Base-by-base conservation (phyloP, 768 basidiomycete species). In the Pleurotus salmoneostramineus region DNA sequence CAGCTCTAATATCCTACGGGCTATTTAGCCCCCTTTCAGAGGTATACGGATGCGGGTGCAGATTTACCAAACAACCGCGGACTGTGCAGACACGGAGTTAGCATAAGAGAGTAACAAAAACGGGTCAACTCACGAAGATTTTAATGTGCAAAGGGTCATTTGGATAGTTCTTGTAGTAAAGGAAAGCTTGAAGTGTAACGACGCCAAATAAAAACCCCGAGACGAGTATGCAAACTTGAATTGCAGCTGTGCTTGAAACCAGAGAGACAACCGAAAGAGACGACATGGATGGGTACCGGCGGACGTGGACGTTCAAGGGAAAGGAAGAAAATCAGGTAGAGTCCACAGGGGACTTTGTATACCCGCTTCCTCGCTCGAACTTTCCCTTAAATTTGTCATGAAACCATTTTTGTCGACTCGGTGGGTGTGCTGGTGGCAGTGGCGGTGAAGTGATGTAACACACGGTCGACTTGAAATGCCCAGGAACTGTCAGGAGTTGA, bases 1-100 rank as follows among this genome's bases (percentile, higher is more conserved):
- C 6, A 68, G 56, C 42, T 71, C 72, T 2, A 68, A 43, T 6
- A 68, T 32, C 70, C 70, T 17, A 37, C 11, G 12, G 34, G n/a
- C 15, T 4, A 10, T 6, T n/a, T 7, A 27, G 37, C 47, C 10
- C 17, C 31, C 35, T 15, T 12, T 32, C 15, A 34, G 15, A 27
- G 21, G 3, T 27, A 27, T 27, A 37, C 33, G 32, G 31, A 17
- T 4, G 12, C 12, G 14, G 33, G 35, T 21, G 46, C 37, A 12
- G 12, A 8, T 21, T 40, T 40, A 56, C 56, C 50, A 55, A 14
- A 62, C 58, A 7, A 49, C 14, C 10, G 21, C 52, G 27, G 58
- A 57, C 60, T 61, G 45, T 12, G 32, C 15, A 27, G 21, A 35
- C 14, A n/a, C 2, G 21, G 6, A n/a, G 33, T 27, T 14, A 51